Evolutionary conservation across 73 alveolate genomes (phyloP), one percentile per base, ranked within the genome.

Genomic region (Uronychia binucleata): DNA sequence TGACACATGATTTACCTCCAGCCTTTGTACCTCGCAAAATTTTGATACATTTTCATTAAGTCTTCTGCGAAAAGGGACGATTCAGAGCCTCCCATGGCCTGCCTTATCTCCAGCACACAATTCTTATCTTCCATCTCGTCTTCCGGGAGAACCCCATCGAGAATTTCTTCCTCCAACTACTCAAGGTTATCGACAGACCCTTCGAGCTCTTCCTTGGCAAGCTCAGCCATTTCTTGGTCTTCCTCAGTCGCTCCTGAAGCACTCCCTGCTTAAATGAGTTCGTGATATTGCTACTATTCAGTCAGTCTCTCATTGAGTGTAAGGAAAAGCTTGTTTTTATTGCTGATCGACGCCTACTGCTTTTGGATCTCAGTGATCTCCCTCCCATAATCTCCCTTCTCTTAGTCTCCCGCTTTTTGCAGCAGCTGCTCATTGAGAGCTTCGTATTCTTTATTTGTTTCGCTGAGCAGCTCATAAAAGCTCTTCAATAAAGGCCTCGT

Each of bases 81-180:
- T 81, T 96, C 99, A 58, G 92, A 75, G 1, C 99, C 99, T 13
- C 99, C 99, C n/a, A 92, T 95, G 0, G 97, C 99, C 58, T 95
- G 89, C 78, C 95, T 87, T 28, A 95, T 75, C 81, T 95, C 99
- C 11, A 95, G 76, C n/a, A 88, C 85, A 31, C 90, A 77, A 85
- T 90, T 88, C 34, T 81, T 85, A 1, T 82, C 82, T 32, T 93
- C 96, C 1, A 57, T 80, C 32, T 77, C 86, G 67, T 77, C 84
- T 79, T 35, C 84, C 33, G 80, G 86, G 28, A 77, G 75, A 58
- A 59, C 27, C 30, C 0, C 79, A 29, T 78, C 81, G 25, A 77
- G 0, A 57, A 85, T 85, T 14, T 88, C 86, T 31, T 88, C 91
- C 78, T 88, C 59, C 5, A 75, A 26, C 57, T 88, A 90, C 0